Conservation (phyloP, 129 eudicot species). For the Lonicera japonica region DNA sequence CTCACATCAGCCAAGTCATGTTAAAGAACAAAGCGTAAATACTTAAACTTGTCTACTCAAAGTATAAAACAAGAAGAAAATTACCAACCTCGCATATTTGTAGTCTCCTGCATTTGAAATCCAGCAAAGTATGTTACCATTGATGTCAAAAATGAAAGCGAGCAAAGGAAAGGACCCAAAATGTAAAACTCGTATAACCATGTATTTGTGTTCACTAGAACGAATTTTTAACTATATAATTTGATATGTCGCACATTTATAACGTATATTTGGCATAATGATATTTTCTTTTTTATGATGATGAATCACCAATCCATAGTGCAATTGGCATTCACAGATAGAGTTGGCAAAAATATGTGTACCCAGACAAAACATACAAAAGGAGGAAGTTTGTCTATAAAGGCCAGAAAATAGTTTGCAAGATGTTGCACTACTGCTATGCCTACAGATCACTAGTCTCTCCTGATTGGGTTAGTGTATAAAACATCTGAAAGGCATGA, state of each 20-base stretch:
- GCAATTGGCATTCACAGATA: background rate
- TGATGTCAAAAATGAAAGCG: constrained; percentile 11
- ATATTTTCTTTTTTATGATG: background rate
- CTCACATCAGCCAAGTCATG: background rate
- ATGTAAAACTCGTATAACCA: background rate
- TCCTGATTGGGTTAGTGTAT: too few relatives aligned
- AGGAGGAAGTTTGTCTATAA: too few relatives aligned
- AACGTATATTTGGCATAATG: background rate
- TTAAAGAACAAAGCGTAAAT: background rate
- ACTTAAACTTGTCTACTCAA: background rate
- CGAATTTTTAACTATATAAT: too few relatives aligned
- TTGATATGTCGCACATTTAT: background rate
- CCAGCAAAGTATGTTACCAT: constrained; percentile 18
- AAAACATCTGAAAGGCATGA: too few relatives aligned
- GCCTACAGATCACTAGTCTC: too few relatives aligned
- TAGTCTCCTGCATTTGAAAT: constrained; percentile 73
- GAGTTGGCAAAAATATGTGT: too few relatives aligned
- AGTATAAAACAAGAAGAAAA: background rate
- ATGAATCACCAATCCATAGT: background rate
- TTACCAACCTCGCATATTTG: constrained; percentile 70
- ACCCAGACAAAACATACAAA: too few relatives aligned
- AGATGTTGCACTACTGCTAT: too few relatives aligned
- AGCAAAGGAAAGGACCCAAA: background rate
- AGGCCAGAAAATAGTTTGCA: background rate
- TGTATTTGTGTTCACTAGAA: background rate